phyloP scores from a whole-genome alignment of 177 flowering plant species.

The Tripterygium wilfordii region DNA sequence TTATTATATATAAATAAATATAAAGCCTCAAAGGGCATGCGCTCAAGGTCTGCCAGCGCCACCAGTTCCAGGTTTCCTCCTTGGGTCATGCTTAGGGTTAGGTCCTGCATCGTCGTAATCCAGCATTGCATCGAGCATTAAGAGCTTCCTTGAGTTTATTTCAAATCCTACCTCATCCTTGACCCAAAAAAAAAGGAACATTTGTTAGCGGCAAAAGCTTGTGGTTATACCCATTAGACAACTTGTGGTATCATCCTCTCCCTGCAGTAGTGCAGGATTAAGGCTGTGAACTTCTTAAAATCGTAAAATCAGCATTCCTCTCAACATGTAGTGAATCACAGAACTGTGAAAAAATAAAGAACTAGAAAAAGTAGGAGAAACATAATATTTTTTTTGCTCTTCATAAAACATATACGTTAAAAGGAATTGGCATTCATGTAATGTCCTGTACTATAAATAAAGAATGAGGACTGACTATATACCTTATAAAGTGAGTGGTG shows the following conservation, averaged over 20 bases:
- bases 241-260: too few species aligned
- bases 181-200: neutral
- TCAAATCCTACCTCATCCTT: slow-evolving; percentile 9
- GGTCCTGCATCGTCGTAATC: slow-evolving; percentile 67
- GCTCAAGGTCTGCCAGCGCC: slow-evolving; percentile 27
- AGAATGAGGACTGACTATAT: neutral
- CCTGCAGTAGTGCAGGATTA: too few species aligned
- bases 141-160: slow-evolving; percentile 38
- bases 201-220: neutral
- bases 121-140: slow-evolving; percentile 16
- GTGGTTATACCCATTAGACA: too few species aligned
- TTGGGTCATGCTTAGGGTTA: slow-evolving; percentile 57
- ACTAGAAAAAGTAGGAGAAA: too few species aligned
- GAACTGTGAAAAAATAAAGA: too few species aligned
- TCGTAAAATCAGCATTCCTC: too few species aligned
- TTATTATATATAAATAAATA: neutral
- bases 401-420: too few species aligned
- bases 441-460: too few species aligned
- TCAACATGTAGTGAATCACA: too few species aligned
- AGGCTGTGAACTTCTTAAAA: too few species aligned
- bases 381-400: too few species aligned
- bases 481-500: slow-evolving; percentile 17
- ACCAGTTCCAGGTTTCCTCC: slow-evolving; percentile 26
- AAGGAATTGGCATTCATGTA: too few species aligned
- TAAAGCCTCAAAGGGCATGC: neutral